Evolutionary conservation across 345 rosid species (phyloP), one percentile per base, ranked within the genome.

Genomic region (Turnera subulata): DNA sequence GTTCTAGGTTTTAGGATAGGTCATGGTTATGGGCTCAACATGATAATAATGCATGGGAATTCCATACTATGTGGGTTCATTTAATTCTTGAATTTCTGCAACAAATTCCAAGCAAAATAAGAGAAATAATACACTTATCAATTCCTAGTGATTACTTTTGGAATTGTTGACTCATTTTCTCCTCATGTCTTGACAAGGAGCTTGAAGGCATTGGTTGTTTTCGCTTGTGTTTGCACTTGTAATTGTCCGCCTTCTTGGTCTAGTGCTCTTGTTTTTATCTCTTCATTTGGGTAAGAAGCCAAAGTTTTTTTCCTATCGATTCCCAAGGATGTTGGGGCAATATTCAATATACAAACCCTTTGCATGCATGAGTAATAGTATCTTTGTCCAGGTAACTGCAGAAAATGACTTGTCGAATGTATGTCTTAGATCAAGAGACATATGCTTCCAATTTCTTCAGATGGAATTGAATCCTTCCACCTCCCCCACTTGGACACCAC

Each of bases 371-470:
- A 26, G 50, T 61, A 55, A 61, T 57, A 60, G 42, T 60, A 48
- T 55, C 25, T 47, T 33, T 56, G 58, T 50, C 55, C 24, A 48
- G 58, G 40, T 19, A 40, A 50, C 14, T 18, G 6, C 10, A 25
- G 62, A 63, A 46, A 64, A 56, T 8, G 63, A 64, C 68, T 25
- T 24, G 24, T 71, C 76, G 5, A 12, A 9, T 23, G 10, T 0
- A 9, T 66, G 73, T 50, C 72, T 59, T 55, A 63, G 19, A 60
- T 46, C 57, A 54, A 50, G 67, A 46, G 64, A 73, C 70, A 63
- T 10, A 33, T 12, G 53, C 16, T 16, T 50, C 18, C 10, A 50
- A 14, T 6, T 50, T 0, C 4, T 50, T n/a, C 4, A 42, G n/a
- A 42, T 42, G 17, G 17, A 42, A 14, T 10, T 42, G 46, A n/a